phyloP scores from a whole-genome alignment of 129 eudicot genomes.

The Apium graveolens region DNA sequence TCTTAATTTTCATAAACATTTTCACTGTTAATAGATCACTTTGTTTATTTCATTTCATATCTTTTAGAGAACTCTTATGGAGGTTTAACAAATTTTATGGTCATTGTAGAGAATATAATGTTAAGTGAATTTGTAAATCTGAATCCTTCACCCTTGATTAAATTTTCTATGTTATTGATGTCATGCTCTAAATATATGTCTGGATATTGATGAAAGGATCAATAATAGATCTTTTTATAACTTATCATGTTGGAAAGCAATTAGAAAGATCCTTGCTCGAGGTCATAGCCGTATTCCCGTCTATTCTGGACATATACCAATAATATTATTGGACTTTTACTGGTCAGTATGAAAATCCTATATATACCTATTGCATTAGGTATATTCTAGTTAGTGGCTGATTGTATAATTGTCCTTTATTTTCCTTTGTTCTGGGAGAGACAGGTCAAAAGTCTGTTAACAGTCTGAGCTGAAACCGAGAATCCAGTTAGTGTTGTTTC shows the following conservation, averaged over 20 bases:
- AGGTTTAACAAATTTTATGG: background rate
- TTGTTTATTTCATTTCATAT: background rate
- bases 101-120: background rate
- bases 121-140: background rate
- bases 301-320: constrained; percentile 68
- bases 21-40: background rate
- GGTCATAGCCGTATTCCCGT: constrained; percentile 99
- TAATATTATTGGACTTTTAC: constrained; percentile 81
- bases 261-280: constrained; percentile 91
- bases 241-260: constrained; percentile 71
- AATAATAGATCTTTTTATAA: constrained; percentile 12
- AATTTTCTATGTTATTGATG: background rate
- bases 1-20: background rate
- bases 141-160: background rate
- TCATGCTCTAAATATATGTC: background rate
- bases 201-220: background rate
- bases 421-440: constrained; percentile 10
- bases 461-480: constrained; percentile 97
- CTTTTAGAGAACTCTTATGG: background rate
- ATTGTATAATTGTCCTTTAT: constrained; percentile 3
- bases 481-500: constrained; percentile 97
- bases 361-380: background rate
- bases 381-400: constrained; percentile 7
- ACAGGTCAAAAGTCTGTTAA: constrained; percentile 95
- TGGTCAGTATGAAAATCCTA: constrained; percentile 47